Evolutionary conservation across 1,139 yeast genomes (phyloP).

Genomic region (Yamadazyma taylorii): DNA sequence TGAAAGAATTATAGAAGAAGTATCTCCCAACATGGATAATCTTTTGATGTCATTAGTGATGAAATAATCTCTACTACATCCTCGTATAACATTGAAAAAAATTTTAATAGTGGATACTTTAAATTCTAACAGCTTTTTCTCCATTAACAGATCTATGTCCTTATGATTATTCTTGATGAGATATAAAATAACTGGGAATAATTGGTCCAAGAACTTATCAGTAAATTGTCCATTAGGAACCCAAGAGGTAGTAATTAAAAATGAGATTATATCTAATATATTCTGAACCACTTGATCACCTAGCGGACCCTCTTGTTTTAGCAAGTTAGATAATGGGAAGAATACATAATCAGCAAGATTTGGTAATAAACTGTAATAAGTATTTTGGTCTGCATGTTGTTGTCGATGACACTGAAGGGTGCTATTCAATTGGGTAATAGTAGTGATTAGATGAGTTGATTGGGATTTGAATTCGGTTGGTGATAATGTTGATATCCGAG

Average conservation of each 20-base stretch:
- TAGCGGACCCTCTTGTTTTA: conserved; percentile 30
- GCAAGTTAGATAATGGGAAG: conserved; percentile 37
- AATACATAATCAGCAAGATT: conserved; percentile 45
- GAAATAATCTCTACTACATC: conserved; percentile 6
- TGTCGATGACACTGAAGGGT: conserved; percentile 19
- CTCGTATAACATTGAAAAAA: conserved; percentile 4
- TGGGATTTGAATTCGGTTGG: conserved; percentile 15
- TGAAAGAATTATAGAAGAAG: conserved; percentile 10
- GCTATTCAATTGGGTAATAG: conserved; percentile 13
- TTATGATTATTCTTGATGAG: conserved; percentile 19
- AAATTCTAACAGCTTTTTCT: conserved; percentile 18
- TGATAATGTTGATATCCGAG: conserved; percentile 22
- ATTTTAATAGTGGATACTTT: conserved; percentile 18
- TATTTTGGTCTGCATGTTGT: conserved; percentile 12
- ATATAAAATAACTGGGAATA: conserved; percentile 34
- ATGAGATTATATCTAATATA: conserved; percentile 29
- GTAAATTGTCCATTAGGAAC: conserved; percentile 23
- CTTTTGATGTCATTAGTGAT: conserved; percentile 8
- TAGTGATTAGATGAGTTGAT: conserved; percentile 13
- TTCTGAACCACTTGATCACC: conserved; percentile 20
- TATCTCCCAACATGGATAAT: conserved; percentile 16
- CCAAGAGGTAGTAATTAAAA: conserved; percentile 34
- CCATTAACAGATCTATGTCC: conserved; percentile 8
- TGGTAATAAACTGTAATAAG: conserved; percentile 25
- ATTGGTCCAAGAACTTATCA: conserved; percentile 31